Evolutionary conservation across 1,284 basidiomycete genomes (phyloP).

Genomic region (Microbotryomycetes sp.): DNA sequence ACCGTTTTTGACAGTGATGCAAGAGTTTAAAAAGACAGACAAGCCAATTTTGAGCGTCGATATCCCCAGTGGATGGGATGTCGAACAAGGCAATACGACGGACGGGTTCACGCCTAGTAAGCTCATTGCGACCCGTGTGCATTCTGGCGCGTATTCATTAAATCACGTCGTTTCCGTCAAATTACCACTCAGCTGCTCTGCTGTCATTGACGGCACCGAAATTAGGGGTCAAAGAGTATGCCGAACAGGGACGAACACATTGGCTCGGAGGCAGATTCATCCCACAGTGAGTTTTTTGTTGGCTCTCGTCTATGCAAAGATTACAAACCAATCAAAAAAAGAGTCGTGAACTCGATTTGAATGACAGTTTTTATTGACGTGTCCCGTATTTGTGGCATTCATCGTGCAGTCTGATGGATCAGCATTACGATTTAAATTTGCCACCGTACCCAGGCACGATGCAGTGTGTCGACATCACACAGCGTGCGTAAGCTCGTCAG

Average conservation of each 20-base stretch:
- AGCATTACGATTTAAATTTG: slow-evolving; percentile 57
- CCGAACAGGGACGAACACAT: slow-evolving; percentile 57
- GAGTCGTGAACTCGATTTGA: too few species aligned
- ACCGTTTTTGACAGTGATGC: slow-evolving; percentile 74
- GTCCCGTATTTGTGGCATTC: neutral
- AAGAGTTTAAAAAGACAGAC: slow-evolving; percentile 57
- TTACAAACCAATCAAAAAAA: too few species aligned
- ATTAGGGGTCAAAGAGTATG: slow-evolving; percentile 67
- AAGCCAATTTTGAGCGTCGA: slow-evolving; percentile 75
- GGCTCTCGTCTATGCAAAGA: too few species aligned
- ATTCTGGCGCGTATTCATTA: neutral
- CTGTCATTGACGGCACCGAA: slow-evolving; percentile 93
- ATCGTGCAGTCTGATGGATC: slow-evolving; percentile 54
- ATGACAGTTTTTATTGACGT: neutral
- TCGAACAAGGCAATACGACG: slow-evolving; percentile 63
- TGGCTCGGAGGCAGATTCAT: slow-evolving; percentile 91
- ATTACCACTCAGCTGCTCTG: slow-evolving; percentile 56
- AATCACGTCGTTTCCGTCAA: neutral
- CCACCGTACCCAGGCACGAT: slow-evolving; percentile 30
- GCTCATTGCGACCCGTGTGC: neutral
- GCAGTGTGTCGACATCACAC: slow-evolving; percentile 34
- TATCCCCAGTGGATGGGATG: slow-evolving; percentile 94
- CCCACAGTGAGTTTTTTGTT: slow-evolving; percentile 63
- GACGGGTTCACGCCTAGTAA: slow-evolving; percentile 32
- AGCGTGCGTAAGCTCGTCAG: neutral